Evolutionary conservation across 345 rosid genomes (phyloP).

Genomic region (Camelina sativa): DNA sequence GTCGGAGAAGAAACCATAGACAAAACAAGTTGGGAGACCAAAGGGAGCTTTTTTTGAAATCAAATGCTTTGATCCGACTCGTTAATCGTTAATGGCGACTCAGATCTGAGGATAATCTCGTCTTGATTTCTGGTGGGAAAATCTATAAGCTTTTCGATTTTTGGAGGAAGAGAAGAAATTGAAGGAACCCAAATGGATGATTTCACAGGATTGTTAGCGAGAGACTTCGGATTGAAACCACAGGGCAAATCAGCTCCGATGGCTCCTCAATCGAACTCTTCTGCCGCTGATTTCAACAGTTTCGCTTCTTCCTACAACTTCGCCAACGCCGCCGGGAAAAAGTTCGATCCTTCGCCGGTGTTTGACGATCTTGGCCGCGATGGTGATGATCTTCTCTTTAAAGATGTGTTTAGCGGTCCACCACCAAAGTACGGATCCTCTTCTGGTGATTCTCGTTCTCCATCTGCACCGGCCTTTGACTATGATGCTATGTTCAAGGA

Average conservation of each 20-base stretch:
- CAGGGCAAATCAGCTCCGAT: constrained; percentile 82
- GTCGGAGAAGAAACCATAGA: too few relatives aligned
- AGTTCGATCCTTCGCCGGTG: constrained; percentile 45
- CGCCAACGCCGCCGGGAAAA: constrained; percentile 42
- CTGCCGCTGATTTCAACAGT: constrained; percentile 31
- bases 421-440: constrained; percentile 54
- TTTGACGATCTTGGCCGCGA: constrained; percentile 49
- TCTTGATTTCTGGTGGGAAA: neutral
- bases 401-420: constrained; percentile 61
- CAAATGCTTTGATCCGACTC: neutral
- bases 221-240: constrained; percentile 71
- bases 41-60: neutral
- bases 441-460: constrained; percentile 43
- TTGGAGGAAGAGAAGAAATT: neutral
- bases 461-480: constrained; percentile 49
- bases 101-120: constrained; percentile 7
- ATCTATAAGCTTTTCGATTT: neutral
- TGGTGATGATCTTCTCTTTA: constrained; percentile 45
- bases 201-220: constrained; percentile 62
- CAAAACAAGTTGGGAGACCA: neutral
- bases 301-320: constrained; percentile 39
- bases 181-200: constrained; percentile 59
- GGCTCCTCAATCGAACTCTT: constrained; percentile 57
- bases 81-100: constrained; percentile 1
- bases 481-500: constrained; percentile 60